Evolutionary conservation across 2,329 filamentous ascomycete species (phyloP), one percentile per base, ranked within the genome.

Genomic region (Aspergillus neotritici): DNA sequence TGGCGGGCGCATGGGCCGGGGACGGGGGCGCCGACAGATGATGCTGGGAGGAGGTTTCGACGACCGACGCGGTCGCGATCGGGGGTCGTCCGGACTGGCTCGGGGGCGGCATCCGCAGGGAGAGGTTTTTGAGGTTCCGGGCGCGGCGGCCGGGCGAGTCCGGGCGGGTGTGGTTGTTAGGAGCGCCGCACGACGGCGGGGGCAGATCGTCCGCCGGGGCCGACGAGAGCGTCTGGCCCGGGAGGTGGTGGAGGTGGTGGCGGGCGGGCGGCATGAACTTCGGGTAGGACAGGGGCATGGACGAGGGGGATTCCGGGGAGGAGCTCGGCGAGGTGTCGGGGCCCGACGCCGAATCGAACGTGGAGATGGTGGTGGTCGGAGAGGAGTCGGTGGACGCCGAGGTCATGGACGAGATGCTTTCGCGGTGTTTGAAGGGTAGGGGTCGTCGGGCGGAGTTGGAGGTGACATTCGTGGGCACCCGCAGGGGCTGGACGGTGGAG

Each of bases 381-480:
- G 91, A 97, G 15, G 91, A 95, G 60, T 95, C 90, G 33, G 87
- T 87, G 1, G 93, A 97, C 51, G 87, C 87, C 12, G 86, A 87
- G n/a, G 61, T 61, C 40, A 65, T 60, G 8, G 68, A 69, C 9
- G 68, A 71, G 31, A 71, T 55, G 52, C 68, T 72, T 51, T 65
- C 61, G 25, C 69, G 68, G 40, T 69, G 67, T n/a, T 64, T 54
- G 33, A 65, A 64, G 31, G 54, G 61, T 35, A 55, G 56, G 14
- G 53, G 44, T 12, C 52, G 58, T 44, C 52, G 47, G 34, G 54
- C 52, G 4, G 55, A 53, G 34, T 56, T 55, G 47, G 57, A 46
- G 7, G 58, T 54, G 34, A 60, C 49, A 54, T 61, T 53, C 35
- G 58, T 50, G 21, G 60, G 56, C 12, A 58, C 46, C 43, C 54